Conservation (phyloP, 2,329 filamentous ascomycete genomes). For the Fusarium dlaminii region DNA sequence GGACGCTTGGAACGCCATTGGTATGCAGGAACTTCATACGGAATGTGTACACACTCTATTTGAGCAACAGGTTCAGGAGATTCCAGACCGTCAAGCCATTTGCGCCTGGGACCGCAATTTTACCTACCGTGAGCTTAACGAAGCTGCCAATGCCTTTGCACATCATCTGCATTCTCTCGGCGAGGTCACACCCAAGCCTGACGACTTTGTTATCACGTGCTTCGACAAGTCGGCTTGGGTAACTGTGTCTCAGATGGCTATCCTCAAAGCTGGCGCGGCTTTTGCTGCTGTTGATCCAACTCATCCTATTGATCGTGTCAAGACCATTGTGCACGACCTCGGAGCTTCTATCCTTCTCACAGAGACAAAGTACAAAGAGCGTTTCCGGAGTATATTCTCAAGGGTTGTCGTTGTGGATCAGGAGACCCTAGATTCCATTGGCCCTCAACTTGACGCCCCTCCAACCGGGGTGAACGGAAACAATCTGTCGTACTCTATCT, state of each 20-base stretch:
- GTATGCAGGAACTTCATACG: neutral
- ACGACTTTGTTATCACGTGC: neutral
- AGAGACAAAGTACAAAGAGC: neutral
- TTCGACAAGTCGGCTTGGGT: neutral
- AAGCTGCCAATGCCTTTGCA: neutral
- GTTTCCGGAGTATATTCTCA: neutral
- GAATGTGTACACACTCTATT: neutral
- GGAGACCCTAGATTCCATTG: neutral
- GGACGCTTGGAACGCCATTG: neutral
- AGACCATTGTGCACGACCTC: neutral
- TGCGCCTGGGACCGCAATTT: neutral
- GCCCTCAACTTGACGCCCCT: neutral
- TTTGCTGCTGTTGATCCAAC: neutral
- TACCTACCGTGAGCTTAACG: neutral
- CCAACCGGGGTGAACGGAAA: neutral
- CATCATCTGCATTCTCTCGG: neutral
- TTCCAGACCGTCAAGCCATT: neutral
- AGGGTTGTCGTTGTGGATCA: neutral
- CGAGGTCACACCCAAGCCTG: neutral
- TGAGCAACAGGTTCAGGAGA: neutral
- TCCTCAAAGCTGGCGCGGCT: neutral
- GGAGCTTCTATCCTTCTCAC: neutral
- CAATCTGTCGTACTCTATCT: slow-evolving; percentile 7
- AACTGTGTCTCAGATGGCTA: neutral
- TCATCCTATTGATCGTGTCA: neutral